phyloP scores from a whole-genome alignment of 2,329 filamentous ascomycete species.

The Cyanodermella asteris region DNA sequence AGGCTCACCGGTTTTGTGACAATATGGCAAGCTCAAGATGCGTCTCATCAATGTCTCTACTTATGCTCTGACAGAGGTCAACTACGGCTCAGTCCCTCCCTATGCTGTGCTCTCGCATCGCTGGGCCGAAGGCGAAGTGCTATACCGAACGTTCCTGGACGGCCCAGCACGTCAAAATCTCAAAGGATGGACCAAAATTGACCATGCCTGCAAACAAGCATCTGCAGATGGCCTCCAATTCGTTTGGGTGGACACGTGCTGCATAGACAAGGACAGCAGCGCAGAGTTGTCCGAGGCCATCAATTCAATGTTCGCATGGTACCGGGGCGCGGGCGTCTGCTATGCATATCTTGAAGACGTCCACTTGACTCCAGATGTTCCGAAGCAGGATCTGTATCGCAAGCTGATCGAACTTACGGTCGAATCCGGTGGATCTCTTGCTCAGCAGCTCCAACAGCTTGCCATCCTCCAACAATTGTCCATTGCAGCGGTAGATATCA shows the following conservation, averaged over 20 bases:
- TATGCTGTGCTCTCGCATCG: constrained; percentile 4
- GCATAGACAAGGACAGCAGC: constrained; percentile 9
- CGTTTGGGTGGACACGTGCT: constrained; percentile 10
- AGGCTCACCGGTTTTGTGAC: no score
- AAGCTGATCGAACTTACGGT: no score
- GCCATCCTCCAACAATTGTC: no score
- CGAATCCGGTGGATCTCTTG: no score
- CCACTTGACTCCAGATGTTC: not conserved
- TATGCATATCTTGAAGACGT: constrained; percentile 9
- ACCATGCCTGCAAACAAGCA: constrained; percentile 1
- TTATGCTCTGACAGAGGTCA: constrained; percentile 1
- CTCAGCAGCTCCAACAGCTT: no score
- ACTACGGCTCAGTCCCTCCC: not conserved
- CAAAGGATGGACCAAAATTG: constrained; percentile 3
- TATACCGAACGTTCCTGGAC: constrained; percentile 1
- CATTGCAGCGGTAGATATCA: no score
- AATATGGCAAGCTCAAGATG: constrained; percentile 1
- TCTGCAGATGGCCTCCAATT: constrained; percentile 1
- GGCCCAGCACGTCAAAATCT: no score
- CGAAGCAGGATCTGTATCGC: no score
- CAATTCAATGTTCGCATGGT: constrained; percentile 9
- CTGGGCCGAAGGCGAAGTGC: constrained; percentile 2
- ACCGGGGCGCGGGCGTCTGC: constrained; percentile 6
- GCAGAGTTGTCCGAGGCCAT: constrained; percentile 8
- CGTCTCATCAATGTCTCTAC: constrained; percentile 1